Conservation (phyloP, 495 filamentous ascomycete species). For the Neurospora sp. region DNA sequence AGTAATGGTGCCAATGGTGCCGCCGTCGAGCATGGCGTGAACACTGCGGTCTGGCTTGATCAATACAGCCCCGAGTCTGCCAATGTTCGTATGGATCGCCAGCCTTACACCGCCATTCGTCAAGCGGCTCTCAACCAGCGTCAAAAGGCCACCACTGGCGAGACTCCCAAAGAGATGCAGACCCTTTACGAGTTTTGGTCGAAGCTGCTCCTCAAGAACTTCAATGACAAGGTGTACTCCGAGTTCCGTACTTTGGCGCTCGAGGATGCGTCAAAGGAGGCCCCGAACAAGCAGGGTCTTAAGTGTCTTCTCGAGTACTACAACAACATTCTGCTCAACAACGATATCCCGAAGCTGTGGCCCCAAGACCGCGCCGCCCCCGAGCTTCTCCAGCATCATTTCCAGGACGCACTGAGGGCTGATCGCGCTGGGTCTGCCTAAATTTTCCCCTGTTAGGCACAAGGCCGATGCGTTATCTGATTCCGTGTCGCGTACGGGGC, state of each 20-base stretch:
- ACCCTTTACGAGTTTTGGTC: slow-evolving; percentile 71
- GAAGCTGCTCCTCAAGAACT: slow-evolving; percentile 63
- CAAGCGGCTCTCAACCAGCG: slow-evolving; percentile 49
- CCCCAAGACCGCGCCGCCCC: slow-evolving; percentile 16
- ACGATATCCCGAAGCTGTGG: slow-evolving; percentile 20
- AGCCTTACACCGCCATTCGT: slow-evolving; percentile 46
- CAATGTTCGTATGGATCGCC: slow-evolving; percentile 33
- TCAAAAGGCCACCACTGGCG: slow-evolving; percentile 33
- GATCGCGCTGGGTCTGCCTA: background rate
- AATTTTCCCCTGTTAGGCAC: background rate
- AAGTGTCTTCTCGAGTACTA: slow-evolving; percentile 20
- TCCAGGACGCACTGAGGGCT: slow-evolving; percentile 14
- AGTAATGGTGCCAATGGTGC: slow-evolving; percentile 7
- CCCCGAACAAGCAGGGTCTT: slow-evolving; percentile 12
- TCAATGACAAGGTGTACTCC: slow-evolving; percentile 69
- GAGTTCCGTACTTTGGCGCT: slow-evolving; percentile 65
- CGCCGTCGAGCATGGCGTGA: background rate
- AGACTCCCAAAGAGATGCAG: slow-evolving; percentile 46
- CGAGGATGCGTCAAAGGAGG: slow-evolving; percentile 45
- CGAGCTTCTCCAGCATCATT: slow-evolving; percentile 16
- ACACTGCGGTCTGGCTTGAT: slow-evolving; percentile 11
- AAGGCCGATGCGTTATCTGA: background rate
- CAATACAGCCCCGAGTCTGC: slow-evolving; percentile 1
- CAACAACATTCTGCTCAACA: slow-evolving; percentile 16
- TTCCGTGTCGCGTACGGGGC: background rate